Evolutionary conservation across 2,329 filamentous ascomycete genomes (phyloP), one percentile per base, ranked within the genome.

Genomic region (Fusarium sambucinum): DNA sequence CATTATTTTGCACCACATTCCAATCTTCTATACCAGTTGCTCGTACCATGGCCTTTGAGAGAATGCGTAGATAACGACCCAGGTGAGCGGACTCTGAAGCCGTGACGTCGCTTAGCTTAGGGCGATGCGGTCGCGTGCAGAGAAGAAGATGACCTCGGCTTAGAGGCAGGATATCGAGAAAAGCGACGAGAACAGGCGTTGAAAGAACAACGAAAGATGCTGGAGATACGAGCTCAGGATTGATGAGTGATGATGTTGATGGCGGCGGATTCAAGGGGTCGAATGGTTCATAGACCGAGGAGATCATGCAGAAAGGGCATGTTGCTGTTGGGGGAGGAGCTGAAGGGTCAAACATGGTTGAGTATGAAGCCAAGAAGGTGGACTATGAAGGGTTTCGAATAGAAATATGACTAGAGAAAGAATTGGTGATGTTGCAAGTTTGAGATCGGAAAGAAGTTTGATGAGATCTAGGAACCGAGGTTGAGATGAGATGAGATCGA

Each of bases 1-100:
- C 93, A 73, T 97, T 98, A 77, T 98, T 98, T 82, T 98, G 95
- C 56, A 98, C 93, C 30, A 98, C 89, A 79, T 99, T 99, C 91
- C 95, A 98, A 80, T 97, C 94, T 51, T 84, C 84, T 2, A 93
- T 87, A 12, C 90, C 91, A 4, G 90, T 92, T 1, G 89, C 88
- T 52, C 83, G 84, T 32, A 89, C 86, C 37, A 97, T 84, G 0
- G 92, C 92, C 21, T 87, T 83, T 19, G 91, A 92, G 4, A 97
- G 82, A 5, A 95, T 79, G 33, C 92, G 89, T 29, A 97, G 85
- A 82, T 85, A 87, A 63, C 78, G 77, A 73, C 92, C 89, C 56
- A 96, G 84, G 73, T 91, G 89, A 56, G 84, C 83, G 25, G 89
- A 87, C 77, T 94, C 91, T 46, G 77, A 76, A 1, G 86, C 80